Evolutionary conservation across 129 eudicot species (phyloP).

Genomic region (Calendula officinalis): DNA sequence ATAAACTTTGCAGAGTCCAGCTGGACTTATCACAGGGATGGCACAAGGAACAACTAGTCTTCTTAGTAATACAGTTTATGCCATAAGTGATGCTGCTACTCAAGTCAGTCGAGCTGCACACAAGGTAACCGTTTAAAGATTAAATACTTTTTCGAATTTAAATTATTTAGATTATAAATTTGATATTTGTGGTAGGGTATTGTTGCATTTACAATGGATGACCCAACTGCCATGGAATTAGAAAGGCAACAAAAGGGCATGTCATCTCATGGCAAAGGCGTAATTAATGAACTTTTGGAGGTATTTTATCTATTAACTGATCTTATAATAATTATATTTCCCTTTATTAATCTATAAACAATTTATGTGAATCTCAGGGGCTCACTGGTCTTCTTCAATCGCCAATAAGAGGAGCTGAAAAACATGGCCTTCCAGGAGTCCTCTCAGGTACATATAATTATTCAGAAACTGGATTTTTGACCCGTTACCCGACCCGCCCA

Average conservation of each 20-base stretch:
- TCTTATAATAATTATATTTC: conserved; percentile 5
- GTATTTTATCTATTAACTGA: conserved; percentile 26
- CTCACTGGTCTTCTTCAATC: conserved; percentile 98
- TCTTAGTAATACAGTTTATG: conserved; percentile 89
- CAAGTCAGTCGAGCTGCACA: conserved; percentile 96
- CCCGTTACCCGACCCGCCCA: background rate
- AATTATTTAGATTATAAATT: conserved; percentile 2
- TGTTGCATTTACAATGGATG: conserved; percentile 87
- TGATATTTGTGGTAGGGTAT: conserved; percentile 55
- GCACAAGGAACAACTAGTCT: conserved; percentile 96
- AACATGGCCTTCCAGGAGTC: conserved; percentile 97
- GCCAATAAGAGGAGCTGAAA: conserved; percentile 95
- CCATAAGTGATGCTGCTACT: conserved; percentile 96
- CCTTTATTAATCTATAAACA: background rate
- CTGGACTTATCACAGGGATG: conserved; percentile 82
- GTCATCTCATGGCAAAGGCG: conserved; percentile 82
- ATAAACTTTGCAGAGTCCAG: conserved; percentile 61
- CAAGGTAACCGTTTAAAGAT: conserved; percentile 48
- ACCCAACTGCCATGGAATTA: conserved; percentile 46
- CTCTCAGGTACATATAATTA: conserved; percentile 55
- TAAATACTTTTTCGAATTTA: background rate
- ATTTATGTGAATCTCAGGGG: conserved; percentile 43
- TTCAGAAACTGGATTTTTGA: background rate
- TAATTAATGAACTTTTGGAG: conserved; percentile 88
- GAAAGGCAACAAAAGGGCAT: conserved; percentile 75